Conservation (phyloP, 441 rosid genomes). For the Gossypium aridum region DNA sequence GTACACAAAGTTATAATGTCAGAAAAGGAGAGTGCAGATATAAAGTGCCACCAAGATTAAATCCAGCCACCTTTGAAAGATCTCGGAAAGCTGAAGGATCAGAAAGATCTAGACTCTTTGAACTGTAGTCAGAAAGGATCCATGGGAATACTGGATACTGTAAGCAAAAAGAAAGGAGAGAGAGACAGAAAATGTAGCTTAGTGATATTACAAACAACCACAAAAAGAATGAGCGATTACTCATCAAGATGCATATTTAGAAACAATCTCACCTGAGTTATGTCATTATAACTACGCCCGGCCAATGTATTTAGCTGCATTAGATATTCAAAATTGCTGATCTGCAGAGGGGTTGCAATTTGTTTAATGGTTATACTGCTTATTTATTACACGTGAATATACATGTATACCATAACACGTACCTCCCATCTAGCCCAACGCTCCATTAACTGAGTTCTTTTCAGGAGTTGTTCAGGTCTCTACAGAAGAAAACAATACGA, state of each 20-base stretch:
- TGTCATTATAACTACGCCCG: slow-evolving; percentile 98
- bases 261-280: slow-evolving; percentile 73
- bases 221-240: neutral
- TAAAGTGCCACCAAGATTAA: slow-evolving; percentile 26
- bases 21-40: slow-evolving; percentile 15
- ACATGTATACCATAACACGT: slow-evolving; percentile 13
- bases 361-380: slow-evolving; percentile 3
- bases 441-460: slow-evolving; percentile 96
- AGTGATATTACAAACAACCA: slow-evolving; percentile 10
- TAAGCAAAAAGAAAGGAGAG: slow-evolving; percentile 21
- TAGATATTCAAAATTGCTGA: slow-evolving; percentile 97
- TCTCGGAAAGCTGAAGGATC: slow-evolving; percentile 88
- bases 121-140: slow-evolving; percentile 86
- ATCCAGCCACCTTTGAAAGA: slow-evolving; percentile 81
- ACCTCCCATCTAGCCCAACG: slow-evolving; percentile 99
- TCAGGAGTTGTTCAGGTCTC: slow-evolving; percentile 98
- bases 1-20: slow-evolving; percentile 22
- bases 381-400: neutral
- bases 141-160: slow-evolving; percentile 99
- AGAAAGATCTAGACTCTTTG: slow-evolving; percentile 74
- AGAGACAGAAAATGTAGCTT: slow-evolving; percentile 8
- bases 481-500: slow-evolving; percentile 26
- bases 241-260: neutral
- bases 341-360: slow-evolving; percentile 51
- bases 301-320: slow-evolving; percentile 98